Evolutionary conservation across 257 asterid genomes (phyloP).

Genomic region (Ocimum tenuiflorum): DNA sequence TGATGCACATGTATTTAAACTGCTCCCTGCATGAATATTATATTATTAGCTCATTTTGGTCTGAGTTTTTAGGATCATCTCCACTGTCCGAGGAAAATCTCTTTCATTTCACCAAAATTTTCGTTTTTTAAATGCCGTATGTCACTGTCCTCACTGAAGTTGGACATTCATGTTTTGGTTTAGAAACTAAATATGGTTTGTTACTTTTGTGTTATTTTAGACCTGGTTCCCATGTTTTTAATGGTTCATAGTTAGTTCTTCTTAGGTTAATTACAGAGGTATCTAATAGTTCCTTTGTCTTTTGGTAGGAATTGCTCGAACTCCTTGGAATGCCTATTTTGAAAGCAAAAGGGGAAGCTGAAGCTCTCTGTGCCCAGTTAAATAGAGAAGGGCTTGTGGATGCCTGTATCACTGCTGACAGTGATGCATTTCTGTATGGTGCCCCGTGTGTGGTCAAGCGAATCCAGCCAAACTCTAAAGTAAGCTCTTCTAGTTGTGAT

Average conservation of each 20-base stretch:
- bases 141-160: neutral
- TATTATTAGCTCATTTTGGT: neutral
- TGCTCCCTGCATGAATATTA: neutral
- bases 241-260: neutral
- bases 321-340: conserved; percentile 90
- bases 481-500: conserved; percentile 26
- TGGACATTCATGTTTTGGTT: neutral
- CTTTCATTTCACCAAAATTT: neutral
- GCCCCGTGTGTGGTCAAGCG: conserved; percentile 74
- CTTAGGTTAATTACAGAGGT: conserved; percentile 4
- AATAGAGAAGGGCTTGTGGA: conserved; percentile 78
- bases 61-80: neutral
- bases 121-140: neutral
- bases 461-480: conserved; percentile 68
- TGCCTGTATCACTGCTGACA: no score
- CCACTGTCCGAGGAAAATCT: neutral
- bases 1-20: neutral
- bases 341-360: conserved; percentile 86
- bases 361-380: conserved; percentile 88
- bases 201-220: neutral
- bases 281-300: conserved; percentile 13
- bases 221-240: neutral
- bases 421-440: conserved; percentile 78
- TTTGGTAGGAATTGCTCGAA: conserved; percentile 68
- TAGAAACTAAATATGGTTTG: neutral